Evolutionary conservation across 495 filamentous ascomycete genomes (phyloP), one percentile per base, ranked within the genome.

Genomic region (Trichoderma gamsii): DNA sequence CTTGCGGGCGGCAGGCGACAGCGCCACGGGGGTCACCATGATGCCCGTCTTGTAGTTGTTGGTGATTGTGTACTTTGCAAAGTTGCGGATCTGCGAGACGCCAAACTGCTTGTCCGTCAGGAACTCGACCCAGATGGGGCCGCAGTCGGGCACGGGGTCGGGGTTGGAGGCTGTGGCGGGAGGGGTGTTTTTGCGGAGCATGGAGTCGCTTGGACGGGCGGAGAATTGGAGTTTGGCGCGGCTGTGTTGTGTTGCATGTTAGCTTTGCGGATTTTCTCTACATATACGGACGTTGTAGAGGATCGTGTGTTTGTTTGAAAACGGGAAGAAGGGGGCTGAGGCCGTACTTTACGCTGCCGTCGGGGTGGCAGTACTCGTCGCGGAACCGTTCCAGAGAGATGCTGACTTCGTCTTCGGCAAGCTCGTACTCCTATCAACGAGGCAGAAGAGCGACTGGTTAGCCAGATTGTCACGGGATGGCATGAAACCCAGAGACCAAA

Each of bases 71-170:
- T 89, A 83, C 71, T 93, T 89, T 72, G 90, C 92, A 80, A 97
- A 99, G 38, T 83, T 81, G 74, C 92, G 91, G 79, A 97, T 90
- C 73, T 97, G 92, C 77, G 92, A 91, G 72, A 97, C 91, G 71
- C 95, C 95, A 67, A 98, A 85, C 21, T 83, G 69, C 66, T 95
- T 91, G 41, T 86, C 80, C 38, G 77, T 73, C 74, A 86, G 87
- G 86, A 99, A 99, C 77, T 98, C 92, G 69, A 99, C 86, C 87
- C 90, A 97, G 79, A 98, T 90, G 41, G 86, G 90, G 72, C 95
- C 95, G 76, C 93, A 90, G 71, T 92, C 87, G 65, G 85, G 78
- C 35, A 84, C 80, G 51, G 86, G 90, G 71, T 88, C 82, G 4
- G 88, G 90, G 76, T 89, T 85, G 44, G 75, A 67, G 52, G 85